Base-by-base conservation (phyloP, 1,284 basidiomycete genomes). In the Coriolopsis trogii region DNA sequence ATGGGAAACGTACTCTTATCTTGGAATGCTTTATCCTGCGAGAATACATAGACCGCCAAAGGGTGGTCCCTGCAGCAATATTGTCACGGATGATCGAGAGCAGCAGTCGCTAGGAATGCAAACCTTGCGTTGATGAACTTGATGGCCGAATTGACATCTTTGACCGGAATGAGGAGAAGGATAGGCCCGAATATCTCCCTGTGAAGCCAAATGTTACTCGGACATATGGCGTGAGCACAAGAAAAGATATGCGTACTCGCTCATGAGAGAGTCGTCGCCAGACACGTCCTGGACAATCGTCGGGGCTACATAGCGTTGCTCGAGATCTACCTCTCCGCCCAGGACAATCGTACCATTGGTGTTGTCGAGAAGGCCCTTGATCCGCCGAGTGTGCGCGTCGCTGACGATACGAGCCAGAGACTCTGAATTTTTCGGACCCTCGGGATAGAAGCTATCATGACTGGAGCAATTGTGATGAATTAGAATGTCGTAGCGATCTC, bases 41-140 rank as follows among this genome's bases (percentile, higher is more conserved):
- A 77, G 71, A 93, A 94, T 26, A 90, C 80, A 61, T 94, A 93
- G 9, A 93, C 69, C 0, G 84, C 80, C 6, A 94, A 77, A 3
- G 92, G 89, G 56, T 91, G 84, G 51, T 89, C 88, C 39, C 30
- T 26, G 7, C 25, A 28, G 16, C 13, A 16, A n/a, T 12, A n/a
- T n/a, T n/a, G n/a, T 25, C 9, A 49, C 21, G 21, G 2, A 10
- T 29, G 18, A 46, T 8, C 31, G 9, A 40, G n/a, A 8, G n/a
- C n/a, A n/a, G n/a, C n/a, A n/a, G n/a, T n/a, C n/a, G n/a, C 21
- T 6, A 15, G 30, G 38, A 39, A 16, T 4, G 69, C 75, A 30
- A 55, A 84, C 84, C 75, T 73, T 13, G 66, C 65, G 63, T 89
- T 90, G 50, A 93, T 78, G 55, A 85, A 85, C 16, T 75, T 73